Evolutionary conservation across 164 flowering plant species (phyloP).

Genomic region (grape (Vitis vinifera)): DNA sequence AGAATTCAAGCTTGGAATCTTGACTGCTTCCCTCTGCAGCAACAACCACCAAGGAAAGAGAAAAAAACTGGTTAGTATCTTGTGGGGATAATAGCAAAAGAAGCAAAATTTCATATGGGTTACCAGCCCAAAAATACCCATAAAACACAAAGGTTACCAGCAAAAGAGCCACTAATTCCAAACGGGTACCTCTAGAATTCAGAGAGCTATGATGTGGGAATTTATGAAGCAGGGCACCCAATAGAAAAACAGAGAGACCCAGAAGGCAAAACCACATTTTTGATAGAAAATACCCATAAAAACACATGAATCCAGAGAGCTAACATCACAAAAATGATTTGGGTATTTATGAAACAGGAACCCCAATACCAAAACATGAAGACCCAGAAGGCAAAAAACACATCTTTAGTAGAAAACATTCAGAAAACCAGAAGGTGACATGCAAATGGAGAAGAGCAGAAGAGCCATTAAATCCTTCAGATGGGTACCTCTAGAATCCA

Average conservation of each 20-base stretch:
- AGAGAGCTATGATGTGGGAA: too few relatives aligned
- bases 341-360: neutral
- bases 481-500: constrained; percentile 27
- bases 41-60: neutral
- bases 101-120: neutral
- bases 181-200: too few relatives aligned
- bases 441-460: neutral
- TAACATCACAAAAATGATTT: neutral
- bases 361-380: neutral
- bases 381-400: neutral
- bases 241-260: too few relatives aligned
- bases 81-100: too few relatives aligned
- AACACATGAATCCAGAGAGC: too few relatives aligned
- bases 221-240: too few relatives aligned
- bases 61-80: neutral
- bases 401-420: neutral
- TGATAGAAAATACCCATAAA: too few relatives aligned
- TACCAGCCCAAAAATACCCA: neutral
- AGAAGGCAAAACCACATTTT: too few relatives aligned
- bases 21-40: constrained; percentile 23
- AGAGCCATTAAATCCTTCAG: too few relatives aligned
- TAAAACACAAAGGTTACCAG: neutral
- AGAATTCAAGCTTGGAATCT: constrained; percentile 28
- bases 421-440: neutral
- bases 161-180: neutral